Base-by-base conservation (phyloP, 2,329 filamentous ascomycete species). In the Monilinia aucupariae region DNA sequence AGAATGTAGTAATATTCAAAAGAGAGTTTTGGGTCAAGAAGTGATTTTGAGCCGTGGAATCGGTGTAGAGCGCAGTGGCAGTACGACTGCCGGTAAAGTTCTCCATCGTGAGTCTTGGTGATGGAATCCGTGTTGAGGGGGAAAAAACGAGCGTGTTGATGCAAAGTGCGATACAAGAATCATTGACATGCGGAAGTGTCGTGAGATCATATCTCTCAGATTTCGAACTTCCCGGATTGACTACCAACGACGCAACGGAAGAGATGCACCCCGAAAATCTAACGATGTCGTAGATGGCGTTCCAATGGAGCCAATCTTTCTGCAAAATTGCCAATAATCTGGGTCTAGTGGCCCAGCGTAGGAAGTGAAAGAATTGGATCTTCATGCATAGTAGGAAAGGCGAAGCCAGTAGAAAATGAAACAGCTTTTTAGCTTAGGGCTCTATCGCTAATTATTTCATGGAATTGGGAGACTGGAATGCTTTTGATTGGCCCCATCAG, bases 141-240 rank as follows among this genome's bases (percentile, higher is more conserved):
- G 27, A 30, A 47, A 37, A 3, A 37, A 12, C 12, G 9, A 13
- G 15, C 15, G 15, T 34, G 2, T 32, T 30, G n/a, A 13, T 34
- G n/a, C n/a, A 48, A 34, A 15, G 12, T 37, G 72, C 60, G 37
- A 74, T 50, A 6, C 70, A 49, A 15, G 12, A 43, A 32, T 13
- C n/a, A 43, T 45, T 55, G 25, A 55, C 52, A 55, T 55, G 25
- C 22, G 53, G 17, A 55, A 55, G 30, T 8, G 17, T 32, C 22
- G 20, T 55, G 53, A 32, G 39, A 55, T 32, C 39, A 55, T 45
- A 13, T 45, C 41, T 45, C 12, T 30, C 20, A 13, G 27, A 17
- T 3, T 25, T 55, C 10, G 20, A 22, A 45, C 9, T 45, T 22
- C 32, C 25, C 10, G 34, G 37, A 8, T 39, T 53, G 32, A 53